Evolutionary conservation across 495 filamentous ascomycete species (phyloP).

Genomic region (Sporormia fimetaria): DNA sequence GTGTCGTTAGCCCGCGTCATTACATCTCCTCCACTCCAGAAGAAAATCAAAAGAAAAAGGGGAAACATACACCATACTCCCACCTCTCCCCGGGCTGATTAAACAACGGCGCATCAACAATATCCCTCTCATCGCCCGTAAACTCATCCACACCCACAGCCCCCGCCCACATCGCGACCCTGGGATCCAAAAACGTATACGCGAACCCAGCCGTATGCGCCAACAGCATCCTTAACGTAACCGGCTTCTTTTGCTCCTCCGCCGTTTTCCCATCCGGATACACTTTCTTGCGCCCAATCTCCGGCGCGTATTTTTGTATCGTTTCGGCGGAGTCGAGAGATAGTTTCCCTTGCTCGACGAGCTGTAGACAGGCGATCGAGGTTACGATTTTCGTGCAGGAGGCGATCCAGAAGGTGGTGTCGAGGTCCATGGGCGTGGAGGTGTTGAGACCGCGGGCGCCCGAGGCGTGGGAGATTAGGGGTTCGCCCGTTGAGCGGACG

Average conservation of each 20-base stretch:
- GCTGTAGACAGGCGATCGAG: constrained; percentile 46
- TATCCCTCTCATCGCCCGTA: constrained; percentile 35
- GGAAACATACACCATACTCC: constrained; percentile 45
- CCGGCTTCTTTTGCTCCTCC: constrained; percentile 40
- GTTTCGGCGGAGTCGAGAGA: constrained; percentile 38
- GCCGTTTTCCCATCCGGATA: constrained; percentile 14
- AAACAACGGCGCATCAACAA: constrained; percentile 37
- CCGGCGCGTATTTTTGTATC: constrained; percentile 38
- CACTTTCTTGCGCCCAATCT: constrained; percentile 33
- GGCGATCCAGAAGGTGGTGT: constrained; percentile 45
- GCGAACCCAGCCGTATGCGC: constrained; percentile 43
- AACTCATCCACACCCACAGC: constrained; percentile 47
- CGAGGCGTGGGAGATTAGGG: constrained; percentile 37
- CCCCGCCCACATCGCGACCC: constrained; percentile 36
- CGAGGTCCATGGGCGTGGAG: constrained; percentile 37
- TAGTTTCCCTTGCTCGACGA: constrained; percentile 42
- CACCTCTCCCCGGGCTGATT: constrained; percentile 48
- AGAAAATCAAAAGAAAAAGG: constrained; percentile 3
- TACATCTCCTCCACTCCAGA: background rate
- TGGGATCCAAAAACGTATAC: constrained; percentile 42
- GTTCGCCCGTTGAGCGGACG: constrained; percentile 36
- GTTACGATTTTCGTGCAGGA: constrained; percentile 47
- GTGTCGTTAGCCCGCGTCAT: constrained; percentile 1
- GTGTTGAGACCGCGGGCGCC: constrained; percentile 33
- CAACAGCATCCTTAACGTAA: constrained; percentile 53